phyloP scores from a whole-genome alignment of 73 alveolate genomes.

The Tetrahymena elliotti region DNA sequence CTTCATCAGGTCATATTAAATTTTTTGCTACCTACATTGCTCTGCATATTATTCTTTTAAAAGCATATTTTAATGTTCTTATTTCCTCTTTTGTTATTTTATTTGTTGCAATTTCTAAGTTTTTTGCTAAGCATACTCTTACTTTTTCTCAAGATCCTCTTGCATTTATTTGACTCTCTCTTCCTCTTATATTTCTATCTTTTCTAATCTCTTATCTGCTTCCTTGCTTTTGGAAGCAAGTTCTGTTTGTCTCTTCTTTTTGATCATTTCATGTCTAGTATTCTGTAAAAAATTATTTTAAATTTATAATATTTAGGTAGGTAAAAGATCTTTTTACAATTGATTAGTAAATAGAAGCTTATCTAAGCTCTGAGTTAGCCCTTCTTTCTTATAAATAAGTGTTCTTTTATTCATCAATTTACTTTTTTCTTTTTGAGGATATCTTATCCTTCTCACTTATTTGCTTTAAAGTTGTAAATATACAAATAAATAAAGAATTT shows the following conservation, averaged over 20 bases:
- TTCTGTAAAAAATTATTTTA: background rate
- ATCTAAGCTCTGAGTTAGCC: background rate
- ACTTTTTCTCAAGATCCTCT: background rate
- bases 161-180: background rate
- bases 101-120: background rate
- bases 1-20: background rate
- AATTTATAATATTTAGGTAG: background rate
- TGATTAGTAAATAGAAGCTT: background rate
- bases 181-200: background rate
- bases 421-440: background rate
- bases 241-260: background rate
- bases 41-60: background rate
- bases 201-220: background rate
- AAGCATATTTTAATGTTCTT: background rate
- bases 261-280: background rate
- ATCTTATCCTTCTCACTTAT: background rate
- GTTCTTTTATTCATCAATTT: background rate
- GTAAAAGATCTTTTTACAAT: background rate
- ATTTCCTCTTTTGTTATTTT: background rate
- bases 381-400: background rate
- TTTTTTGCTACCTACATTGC: background rate
- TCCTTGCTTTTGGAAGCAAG: background rate
- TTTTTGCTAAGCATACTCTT: background rate
- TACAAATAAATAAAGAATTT: background rate
- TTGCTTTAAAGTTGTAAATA: background rate